Evolutionary conservation across 2,329 filamentous ascomycete species (phyloP).

Genomic region (Beauveria asiatica): DNA sequence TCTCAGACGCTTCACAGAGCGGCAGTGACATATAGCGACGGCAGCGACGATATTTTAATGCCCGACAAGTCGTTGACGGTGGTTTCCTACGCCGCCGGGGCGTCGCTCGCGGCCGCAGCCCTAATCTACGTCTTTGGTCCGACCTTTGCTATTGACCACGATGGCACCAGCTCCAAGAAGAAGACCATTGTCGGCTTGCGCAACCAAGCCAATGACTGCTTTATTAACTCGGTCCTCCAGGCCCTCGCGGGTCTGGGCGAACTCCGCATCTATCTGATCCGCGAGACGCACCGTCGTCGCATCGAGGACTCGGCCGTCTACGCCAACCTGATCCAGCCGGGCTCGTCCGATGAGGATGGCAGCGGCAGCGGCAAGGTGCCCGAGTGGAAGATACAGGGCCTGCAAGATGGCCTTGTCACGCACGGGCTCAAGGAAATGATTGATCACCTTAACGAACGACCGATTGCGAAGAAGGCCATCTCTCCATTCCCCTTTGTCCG

Average conservation of each 20-base stretch:
- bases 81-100: constrained; percentile 89
- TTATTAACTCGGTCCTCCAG: constrained; percentile 94
- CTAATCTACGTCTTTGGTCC: constrained; percentile 96
- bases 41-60: constrained; percentile 20
- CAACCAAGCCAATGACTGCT: constrained; percentile 92
- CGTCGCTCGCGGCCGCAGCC: constrained; percentile 87
- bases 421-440: constrained; percentile 85
- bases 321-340: constrained; percentile 46
- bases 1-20: neutral
- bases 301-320: constrained; percentile 76
- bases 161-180: constrained; percentile 59
- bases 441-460: constrained; percentile 85
- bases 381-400: constrained; percentile 53
- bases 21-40: constrained; percentile 11
- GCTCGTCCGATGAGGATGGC: constrained; percentile 20
- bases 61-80: constrained; percentile 29
- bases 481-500: constrained; percentile 77
- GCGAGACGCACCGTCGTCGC: constrained; percentile 75
- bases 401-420: constrained; percentile 79
- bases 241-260: constrained; percentile 85
- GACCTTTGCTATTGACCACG: constrained; percentile 90
- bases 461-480: constrained; percentile 89
- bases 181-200: constrained; percentile 80
- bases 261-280: constrained; percentile 82
- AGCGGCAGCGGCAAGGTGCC: constrained; percentile 30